Evolutionary conservation across 257 asterid species (phyloP), one percentile per base, ranked within the genome.

Genomic region (Anisodus tanguticus): DNA sequence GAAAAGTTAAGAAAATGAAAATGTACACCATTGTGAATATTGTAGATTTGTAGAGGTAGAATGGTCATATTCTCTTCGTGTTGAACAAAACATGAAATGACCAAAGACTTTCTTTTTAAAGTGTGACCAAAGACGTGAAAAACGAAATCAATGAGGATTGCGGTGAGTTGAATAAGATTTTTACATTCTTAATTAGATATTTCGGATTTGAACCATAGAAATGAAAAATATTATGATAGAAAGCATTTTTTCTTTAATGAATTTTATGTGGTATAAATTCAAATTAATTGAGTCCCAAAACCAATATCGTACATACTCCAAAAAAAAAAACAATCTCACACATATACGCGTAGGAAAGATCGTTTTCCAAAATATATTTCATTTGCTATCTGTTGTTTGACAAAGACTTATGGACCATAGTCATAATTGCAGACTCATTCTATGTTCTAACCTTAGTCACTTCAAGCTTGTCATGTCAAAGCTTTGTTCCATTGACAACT

Each of bases 361-460:
- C 62, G 2, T 74, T 19, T 74, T 74, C 43, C 43, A 74, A 49
- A 43, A 12, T 49, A 12, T 49, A 49, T 11, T 0, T 19, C 43
- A 74, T 74, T 72, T 9, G 60, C 13, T n/a, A 72, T n/a, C 13
- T 47, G 1, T 47, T 45, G 57, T 43, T 45, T 10, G 12, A 43
- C 39, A n/a, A 71, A 71, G 3, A 74, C 47, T 74, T 74, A 49
- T 74, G 7, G 45, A 74, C 81, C 81, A 74, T 22, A 74, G 62
- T 74, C 81, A 49, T 49, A 37, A 74, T 22, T 6, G 17, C 47
- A 45, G 81, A 74, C 62, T 49, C 62, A 22, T 47, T 49, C 80
- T 1, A 74, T 74, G 1, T 74, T 47, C 80, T 22, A 74, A 72
- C 59, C 17, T 72, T 72, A 19, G 12, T 58, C 63, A 5, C 63